Percentiles rank a stretch among this genome's conserved stretches.
Evolutionary conservation across 73 alveolate genomes (phyloP).

Genomic region (Paramecium biaurelia): DNA sequence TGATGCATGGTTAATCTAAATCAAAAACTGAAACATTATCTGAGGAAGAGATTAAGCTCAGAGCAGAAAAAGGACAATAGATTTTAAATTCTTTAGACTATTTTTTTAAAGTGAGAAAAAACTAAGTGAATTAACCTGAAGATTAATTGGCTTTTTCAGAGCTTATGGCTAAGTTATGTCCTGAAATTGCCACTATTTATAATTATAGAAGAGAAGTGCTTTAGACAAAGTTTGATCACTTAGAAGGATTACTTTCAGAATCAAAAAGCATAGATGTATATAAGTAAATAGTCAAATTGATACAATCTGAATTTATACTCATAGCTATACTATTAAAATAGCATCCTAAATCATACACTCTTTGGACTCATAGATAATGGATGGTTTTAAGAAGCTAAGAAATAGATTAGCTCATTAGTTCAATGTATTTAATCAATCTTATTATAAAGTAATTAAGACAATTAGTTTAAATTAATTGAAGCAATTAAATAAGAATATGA

Average conservation of each 20-base stretch:
- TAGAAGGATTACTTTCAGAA: background rate
- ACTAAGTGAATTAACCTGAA: constrained; percentile 66
- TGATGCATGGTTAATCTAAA: constrained; percentile 89
- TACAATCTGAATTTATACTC: constrained; percentile 71
- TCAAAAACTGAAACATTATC: constrained; percentile 70
- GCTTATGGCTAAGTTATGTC: constrained; percentile 77
- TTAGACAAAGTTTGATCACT: constrained; percentile 58
- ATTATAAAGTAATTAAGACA: background rate
- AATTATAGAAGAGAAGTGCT: constrained; percentile 86
- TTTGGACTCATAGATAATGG: constrained; percentile 95
- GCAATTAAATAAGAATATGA: constrained; percentile 73
- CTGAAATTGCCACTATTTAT: constrained; percentile 88
- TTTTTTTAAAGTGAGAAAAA: constrained; percentile 74
- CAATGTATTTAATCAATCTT: background rate
- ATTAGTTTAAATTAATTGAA: constrained; percentile 38
- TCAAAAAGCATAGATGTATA: background rate
- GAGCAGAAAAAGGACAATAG: constrained; percentile 74
- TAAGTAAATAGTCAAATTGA: constrained; percentile 56
- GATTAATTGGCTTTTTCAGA: constrained; percentile 77
- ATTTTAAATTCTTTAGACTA: constrained; percentile 71
- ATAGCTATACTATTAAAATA: constrained; percentile 73
- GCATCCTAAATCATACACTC: constrained; percentile 87
- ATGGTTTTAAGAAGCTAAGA: constrained; percentile 74
- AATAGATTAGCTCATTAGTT: constrained; percentile 62
- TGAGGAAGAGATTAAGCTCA: constrained; percentile 76